Evolutionary conservation across 2,329 filamentous ascomycete genomes (phyloP).

Genomic region (Didymosphaeria variabile): DNA sequence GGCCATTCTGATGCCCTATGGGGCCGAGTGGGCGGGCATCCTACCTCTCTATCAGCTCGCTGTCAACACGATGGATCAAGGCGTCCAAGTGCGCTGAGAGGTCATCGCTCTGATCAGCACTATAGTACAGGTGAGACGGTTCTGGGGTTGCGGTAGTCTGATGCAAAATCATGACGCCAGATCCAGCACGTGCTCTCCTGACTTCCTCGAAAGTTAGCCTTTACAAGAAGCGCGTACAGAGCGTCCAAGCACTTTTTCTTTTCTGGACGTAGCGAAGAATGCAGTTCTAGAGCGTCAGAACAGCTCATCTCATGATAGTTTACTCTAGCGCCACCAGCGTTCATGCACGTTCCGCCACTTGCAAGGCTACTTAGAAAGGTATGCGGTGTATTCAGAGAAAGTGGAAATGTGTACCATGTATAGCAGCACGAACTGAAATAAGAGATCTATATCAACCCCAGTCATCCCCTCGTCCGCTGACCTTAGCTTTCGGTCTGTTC

Average conservation of each 20-base stretch:
- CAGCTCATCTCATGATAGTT: too few relatives aligned
- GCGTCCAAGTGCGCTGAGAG: neutral
- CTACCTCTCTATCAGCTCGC: neutral
- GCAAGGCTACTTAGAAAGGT: too few relatives aligned
- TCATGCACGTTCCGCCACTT: too few relatives aligned
- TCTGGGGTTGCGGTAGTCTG: neutral
- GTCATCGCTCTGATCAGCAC: neutral
- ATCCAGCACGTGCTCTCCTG: neutral
- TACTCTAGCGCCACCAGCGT: too few relatives aligned
- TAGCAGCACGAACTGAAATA: too few relatives aligned
- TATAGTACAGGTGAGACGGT: too few relatives aligned
- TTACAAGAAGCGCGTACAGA: neutral
- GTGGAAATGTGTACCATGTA: too few relatives aligned
- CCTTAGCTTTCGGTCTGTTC: too few relatives aligned
- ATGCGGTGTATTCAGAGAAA: too few relatives aligned
- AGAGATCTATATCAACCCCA: too few relatives aligned
- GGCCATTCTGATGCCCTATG: neutral
- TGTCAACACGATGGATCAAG: neutral
- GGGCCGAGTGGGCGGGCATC: neutral
- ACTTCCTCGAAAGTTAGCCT: neutral
- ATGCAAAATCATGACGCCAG: neutral
- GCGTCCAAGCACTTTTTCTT: neutral
- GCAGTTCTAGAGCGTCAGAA: neutral
- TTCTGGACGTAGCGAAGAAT: neutral
- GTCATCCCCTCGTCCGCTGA: too few relatives aligned